Conservation (phyloP, 1,139 yeast species). For the Diutina mesorugosa region DNA sequence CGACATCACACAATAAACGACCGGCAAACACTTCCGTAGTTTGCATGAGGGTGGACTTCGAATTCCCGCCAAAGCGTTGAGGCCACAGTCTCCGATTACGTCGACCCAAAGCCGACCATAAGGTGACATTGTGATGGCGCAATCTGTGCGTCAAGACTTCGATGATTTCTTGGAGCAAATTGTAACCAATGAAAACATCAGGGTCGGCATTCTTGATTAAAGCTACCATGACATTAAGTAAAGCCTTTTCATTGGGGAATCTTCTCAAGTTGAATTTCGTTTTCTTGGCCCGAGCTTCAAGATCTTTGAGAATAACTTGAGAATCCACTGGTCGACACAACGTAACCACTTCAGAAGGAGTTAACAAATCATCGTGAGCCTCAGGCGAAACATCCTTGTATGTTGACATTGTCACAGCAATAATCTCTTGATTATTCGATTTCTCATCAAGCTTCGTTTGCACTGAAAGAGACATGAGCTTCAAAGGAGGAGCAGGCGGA, state of each 20-base stretch:
- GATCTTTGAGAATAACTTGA: constrained; percentile 8
- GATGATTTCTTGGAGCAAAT: constrained; percentile 64
- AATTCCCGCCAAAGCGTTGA: not conserved
- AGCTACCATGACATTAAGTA: constrained; percentile 64
- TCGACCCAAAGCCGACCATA: constrained; percentile 83
- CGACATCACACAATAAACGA: constrained; percentile 80
- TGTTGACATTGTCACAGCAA: constrained; percentile 67
- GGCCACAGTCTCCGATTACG: constrained; percentile 71
- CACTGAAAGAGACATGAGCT: constrained; percentile 61
- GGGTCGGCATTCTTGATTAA: constrained; percentile 68
- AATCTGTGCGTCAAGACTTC: constrained; percentile 77
- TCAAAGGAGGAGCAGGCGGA: constrained; percentile 38
- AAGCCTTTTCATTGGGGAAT: constrained; percentile 61
- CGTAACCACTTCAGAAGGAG: constrained; percentile 50
- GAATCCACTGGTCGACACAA: constrained; percentile 67
- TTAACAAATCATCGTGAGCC: constrained; percentile 41
- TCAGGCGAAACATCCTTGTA: constrained; percentile 60
- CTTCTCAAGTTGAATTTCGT: constrained; percentile 35
- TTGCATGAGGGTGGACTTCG: not conserved
- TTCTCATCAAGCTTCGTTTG: constrained; percentile 67
- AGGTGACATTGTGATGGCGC: constrained; percentile 55
- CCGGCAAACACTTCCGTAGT: constrained; percentile 67
- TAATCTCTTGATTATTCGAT: constrained; percentile 75
- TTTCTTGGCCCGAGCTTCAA: constrained; percentile 10
- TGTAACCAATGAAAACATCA: constrained; percentile 82